These are phyloP conservation scores for Elsinoe necatrix DNA, from an alignment of 2,329 filamentous ascomycete genomes.

Conservation along the genomic window DNA sequence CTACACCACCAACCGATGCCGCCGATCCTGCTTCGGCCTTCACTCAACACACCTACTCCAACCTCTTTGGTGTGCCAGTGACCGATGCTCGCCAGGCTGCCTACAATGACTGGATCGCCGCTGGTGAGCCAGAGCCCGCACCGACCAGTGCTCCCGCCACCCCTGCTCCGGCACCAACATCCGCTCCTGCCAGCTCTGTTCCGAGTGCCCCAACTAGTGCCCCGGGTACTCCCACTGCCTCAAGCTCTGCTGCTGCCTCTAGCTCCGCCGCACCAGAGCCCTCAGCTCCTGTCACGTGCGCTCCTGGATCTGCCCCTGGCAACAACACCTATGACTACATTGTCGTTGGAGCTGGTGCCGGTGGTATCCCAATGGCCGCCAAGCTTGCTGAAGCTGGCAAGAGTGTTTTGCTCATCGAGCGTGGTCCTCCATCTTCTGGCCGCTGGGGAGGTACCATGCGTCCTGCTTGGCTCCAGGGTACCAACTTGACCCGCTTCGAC, in stretches of 20 bases:
- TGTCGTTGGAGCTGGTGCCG: slow-evolving; percentile 54
- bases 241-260: slow-evolving; percentile 27
- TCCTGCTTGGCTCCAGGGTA: slow-evolving; percentile 53
- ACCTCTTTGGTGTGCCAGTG: slow-evolving; percentile 17
- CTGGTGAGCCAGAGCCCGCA: slow-evolving; percentile 29
- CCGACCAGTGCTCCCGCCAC: slow-evolving; percentile 61
- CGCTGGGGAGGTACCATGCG: slow-evolving; percentile 55
- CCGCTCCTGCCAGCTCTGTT: slow-evolving; percentile 19
- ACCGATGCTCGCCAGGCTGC: slow-evolving; percentile 20
- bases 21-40: slow-evolving; percentile 16
- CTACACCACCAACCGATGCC: slow-evolving; percentile 5
- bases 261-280: slow-evolving; percentile 25
- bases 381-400: slow-evolving; percentile 56
- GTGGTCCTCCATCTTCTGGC: slow-evolving; percentile 49
- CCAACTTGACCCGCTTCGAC: slow-evolving; percentile 60
- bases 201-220: background rate
- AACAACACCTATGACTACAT: slow-evolving; percentile 54
- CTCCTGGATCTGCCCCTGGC: slow-evolving; percentile 27
- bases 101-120: slow-evolving; percentile 28
- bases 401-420: slow-evolving; percentile 51
- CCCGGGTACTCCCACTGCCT: slow-evolving; percentile 16
- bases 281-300: slow-evolving; percentile 20
- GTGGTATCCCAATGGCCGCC: slow-evolving; percentile 52
- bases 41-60: slow-evolving; percentile 15
- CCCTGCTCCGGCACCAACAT: slow-evolving; percentile 61